Conservation (phyloP, 164 flowering plant species). For the Brasenia schreberi region DNA sequence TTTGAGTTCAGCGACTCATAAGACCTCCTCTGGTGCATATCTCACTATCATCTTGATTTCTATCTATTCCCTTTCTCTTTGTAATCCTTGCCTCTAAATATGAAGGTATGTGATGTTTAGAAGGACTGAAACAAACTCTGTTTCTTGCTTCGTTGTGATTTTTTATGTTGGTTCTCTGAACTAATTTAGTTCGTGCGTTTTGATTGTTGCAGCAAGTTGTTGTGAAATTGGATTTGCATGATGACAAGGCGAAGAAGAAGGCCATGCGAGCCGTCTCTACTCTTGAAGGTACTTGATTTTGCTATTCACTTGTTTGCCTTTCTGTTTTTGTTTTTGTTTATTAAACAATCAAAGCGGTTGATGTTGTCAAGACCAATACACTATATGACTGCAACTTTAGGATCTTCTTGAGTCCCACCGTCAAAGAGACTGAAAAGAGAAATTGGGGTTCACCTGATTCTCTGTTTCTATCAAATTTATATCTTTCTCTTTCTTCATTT, state of each 20-base stretch:
- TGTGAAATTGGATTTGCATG: conserved; percentile 58
- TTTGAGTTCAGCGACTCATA: not conserved
- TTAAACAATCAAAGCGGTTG: no score
- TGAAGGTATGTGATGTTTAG: not conserved
- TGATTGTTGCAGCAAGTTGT: conserved; percentile 43
- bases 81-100: not conserved
- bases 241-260: conserved; percentile 62
- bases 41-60: not conserved
- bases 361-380: no score
- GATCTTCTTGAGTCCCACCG: no score
- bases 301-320: no score
- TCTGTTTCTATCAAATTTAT: no score
- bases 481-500: no score
- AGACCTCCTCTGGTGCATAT: not conserved
- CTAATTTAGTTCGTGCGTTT: not conserved
- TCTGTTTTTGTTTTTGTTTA: no score
- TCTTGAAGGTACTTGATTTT: conserved; percentile 36
- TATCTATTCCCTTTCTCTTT: not conserved
- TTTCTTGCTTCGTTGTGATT: not conserved
- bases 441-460: no score
- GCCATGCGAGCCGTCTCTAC: conserved; percentile 65
- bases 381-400: no score
- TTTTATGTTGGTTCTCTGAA: not conserved
- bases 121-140: not conserved
- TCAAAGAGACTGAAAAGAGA: no score